Percentiles rank a stretch among this genome's conserved stretches.
Evolutionary conservation across 345 rosid species (phyloP).

Genomic region (Gossypium arboreum): DNA sequence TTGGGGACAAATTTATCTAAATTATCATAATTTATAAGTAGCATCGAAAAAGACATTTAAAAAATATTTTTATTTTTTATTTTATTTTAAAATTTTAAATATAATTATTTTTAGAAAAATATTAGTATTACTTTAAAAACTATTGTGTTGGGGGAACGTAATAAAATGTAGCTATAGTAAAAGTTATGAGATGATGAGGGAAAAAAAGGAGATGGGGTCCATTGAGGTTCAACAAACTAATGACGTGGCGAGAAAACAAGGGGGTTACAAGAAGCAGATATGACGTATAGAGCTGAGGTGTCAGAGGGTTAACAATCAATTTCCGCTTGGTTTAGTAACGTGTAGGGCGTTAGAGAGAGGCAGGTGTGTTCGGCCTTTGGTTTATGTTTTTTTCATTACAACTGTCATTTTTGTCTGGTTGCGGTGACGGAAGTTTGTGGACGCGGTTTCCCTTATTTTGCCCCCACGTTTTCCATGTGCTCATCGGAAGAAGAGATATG

Average conservation of each 20-base stretch:
- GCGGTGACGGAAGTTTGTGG: background rate
- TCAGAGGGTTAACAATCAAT: slow-evolving; percentile 28
- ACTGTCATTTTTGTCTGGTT: slow-evolving; percentile 32
- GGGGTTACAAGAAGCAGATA: background rate
- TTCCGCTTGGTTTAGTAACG: background rate
- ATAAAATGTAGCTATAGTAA: too few relatives aligned
- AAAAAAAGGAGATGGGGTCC: background rate
- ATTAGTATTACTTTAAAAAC: too few relatives aligned
- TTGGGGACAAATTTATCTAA: too few relatives aligned
- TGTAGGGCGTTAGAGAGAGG: background rate
- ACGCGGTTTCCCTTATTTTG: slow-evolving; percentile 10
- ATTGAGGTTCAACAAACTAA: background rate
- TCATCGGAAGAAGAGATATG: background rate
- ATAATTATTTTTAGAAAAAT: too few relatives aligned
- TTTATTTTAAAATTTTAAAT: too few relatives aligned
- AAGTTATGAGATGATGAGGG: too few relatives aligned
- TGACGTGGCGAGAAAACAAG: slow-evolving; percentile 23
- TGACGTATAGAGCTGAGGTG: background rate
- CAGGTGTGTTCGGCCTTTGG: slow-evolving; percentile 22
- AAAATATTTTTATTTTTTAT: too few relatives aligned
- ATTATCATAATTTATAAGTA: too few relatives aligned
- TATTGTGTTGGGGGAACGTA: too few relatives aligned
- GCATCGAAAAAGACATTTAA: too few relatives aligned
- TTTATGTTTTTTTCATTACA: slow-evolving; percentile 3
- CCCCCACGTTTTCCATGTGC: slow-evolving; percentile 37